A percentile compares a stretch with the other conserved stretches of the same genome.
Conservation (phyloP, 352 stramenopile species). For the Pythium dissotocum region DNA sequence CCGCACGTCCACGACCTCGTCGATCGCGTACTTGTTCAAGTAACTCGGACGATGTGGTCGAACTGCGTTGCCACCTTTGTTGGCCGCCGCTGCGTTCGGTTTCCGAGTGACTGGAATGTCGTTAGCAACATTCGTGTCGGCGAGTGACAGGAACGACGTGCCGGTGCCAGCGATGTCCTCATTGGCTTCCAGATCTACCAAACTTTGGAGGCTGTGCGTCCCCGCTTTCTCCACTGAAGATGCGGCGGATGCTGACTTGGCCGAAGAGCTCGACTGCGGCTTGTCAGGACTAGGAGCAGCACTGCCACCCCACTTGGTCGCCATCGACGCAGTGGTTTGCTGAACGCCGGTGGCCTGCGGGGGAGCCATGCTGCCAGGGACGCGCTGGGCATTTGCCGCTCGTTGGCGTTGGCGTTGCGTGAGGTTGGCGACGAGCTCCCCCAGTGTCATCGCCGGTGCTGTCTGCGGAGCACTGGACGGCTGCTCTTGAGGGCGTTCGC, state of each 20-base stretch:
- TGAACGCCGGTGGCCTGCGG: not conserved
- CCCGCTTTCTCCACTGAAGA: not conserved
- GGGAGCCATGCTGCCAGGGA: not conserved
- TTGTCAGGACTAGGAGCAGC: not conserved
- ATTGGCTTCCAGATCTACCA: not conserved
- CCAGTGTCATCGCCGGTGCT: not conserved
- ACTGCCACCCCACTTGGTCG: not conserved
- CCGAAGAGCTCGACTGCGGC: not conserved
- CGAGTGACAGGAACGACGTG: constrained; percentile 21
- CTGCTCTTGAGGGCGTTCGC: not conserved
- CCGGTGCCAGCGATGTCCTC: not conserved
- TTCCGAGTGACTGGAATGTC: constrained; percentile 7
- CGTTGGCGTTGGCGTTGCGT: not conserved
- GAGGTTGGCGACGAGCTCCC: not conserved
- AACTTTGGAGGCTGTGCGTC: not conserved
- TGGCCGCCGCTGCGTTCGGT: not conserved
- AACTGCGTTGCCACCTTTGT: not conserved
- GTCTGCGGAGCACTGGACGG: not conserved
- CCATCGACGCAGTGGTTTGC: not conserved
- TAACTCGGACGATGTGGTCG: constrained; percentile 3
- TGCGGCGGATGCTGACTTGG: not conserved
- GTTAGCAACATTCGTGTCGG: constrained; percentile 1
- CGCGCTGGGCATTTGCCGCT: not conserved
- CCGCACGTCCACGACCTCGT: constrained; percentile 35
- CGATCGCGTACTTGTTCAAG: constrained; percentile 15